Base-by-base conservation (phyloP, 495 filamentous ascomycete species). In the Trichoderma gamsii region DNA sequence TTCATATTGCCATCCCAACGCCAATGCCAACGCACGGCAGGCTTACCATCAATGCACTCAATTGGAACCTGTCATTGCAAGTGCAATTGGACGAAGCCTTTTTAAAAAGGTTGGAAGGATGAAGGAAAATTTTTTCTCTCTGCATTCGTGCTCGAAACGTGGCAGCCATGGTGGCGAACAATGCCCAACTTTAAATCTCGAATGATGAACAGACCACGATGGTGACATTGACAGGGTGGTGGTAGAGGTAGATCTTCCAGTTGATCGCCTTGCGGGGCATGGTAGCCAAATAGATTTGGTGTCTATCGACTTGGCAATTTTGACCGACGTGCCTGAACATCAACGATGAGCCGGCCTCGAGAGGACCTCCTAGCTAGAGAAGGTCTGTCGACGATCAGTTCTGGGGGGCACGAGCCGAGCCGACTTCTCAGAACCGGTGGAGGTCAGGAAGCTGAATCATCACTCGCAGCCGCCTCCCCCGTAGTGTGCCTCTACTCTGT, bases 261-360 rank as follows among this genome's bases (percentile, higher is more conserved):
- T 56, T 56, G 51, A 25, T 56, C 51, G 51, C 51, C 51, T 56
- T 56, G 51, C 51, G 51, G 51, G 51, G 51, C 51, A 7, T 61
- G 56, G 56, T 12, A 27, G 56, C 27, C 23, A 21, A 16, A 61
- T 11, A 32, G 5, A 4, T 38, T 38, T 61, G 56, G 56, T 32
- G 23, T 61, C 56, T 61, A 21, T 49, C 18, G 49, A n/a, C 16
- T 52, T 52, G 18, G n/a, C 15, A 9, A 18, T 23, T 49, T 21
- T 11, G 23, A 25, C 27, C 56, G 25, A 27, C 27, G 56, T 61
- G 56, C 56, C 56, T 61, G 56, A 61, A 61, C 16, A 61, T 61
- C 56, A 61, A 61, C n/a, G 21, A 25, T 21, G 56, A 61, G 51
- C n/a, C 51, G 16, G 51, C 18, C 18, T n/a, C 21, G 21, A 21